Evolutionary conservation across 2,329 filamentous ascomycete genomes (phyloP), one percentile per base, ranked within the genome.

Genomic region (Mollisia scopiformis): DNA sequence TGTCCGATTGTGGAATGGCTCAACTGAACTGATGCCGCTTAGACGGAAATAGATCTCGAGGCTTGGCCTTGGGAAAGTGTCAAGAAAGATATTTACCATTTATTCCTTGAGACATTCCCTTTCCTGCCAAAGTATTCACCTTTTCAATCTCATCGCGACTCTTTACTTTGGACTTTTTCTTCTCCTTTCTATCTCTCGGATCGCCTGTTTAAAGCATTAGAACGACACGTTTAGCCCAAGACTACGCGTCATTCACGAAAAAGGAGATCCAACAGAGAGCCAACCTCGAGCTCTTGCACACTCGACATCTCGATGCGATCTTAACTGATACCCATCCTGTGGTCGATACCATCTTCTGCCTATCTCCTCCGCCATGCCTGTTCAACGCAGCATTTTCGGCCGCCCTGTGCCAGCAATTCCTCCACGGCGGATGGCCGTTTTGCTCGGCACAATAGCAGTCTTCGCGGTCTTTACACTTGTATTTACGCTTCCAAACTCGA

Each of bases 381-480:
- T 78, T 62, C 78, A 80, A 67, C 76, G 75, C 65, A 75, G 75
- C 49, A 28, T 84, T 43, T 79, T 81, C 55, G 82, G 82, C 55
- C 77, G 80, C 55, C 78, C 79, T 16, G 69, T 85, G 64, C 79
- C 80, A 61, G 80, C 80, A 56, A 74, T 87, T 60, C 75, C 78
- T 47, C 77, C 84, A 23, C 82, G 83, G 50, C 83, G 82, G 10
- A 47, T 86, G 64, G 80, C 80, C 19, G 71, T 83, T 55, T 75
- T 87, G 23, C 75, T 88, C 41, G 75, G 80, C 58, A 71, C 75
- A 57, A 75, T 88, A 49, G 78, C 80, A 61, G 64, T 85, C 39
- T 82, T 86, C 66, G 83, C 82, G 61, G 68, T 87, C 59, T 77
- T 83, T 66, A 79, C 79, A 47, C 77, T 86, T 54, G 75, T 87